Evolutionary conservation across 73 alveolate genomes (phyloP), one percentile per base, ranked within the genome.

Genomic region (Paramecium bursaria): DNA sequence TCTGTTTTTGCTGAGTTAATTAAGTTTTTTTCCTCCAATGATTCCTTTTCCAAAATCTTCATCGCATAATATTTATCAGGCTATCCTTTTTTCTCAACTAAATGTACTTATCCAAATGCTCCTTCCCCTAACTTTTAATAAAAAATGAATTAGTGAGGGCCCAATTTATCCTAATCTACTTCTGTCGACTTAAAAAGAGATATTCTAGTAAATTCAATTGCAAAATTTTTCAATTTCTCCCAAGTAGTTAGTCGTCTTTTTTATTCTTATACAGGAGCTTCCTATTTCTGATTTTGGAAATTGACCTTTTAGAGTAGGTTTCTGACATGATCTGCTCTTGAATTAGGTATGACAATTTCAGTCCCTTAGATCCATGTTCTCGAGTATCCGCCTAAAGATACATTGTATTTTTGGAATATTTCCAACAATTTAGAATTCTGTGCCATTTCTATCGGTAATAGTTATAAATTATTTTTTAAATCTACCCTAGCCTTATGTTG

Each of bases 1-100:
- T 96, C 99, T 3, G 95, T 92, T 74, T 88, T 86, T 0, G 98
- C 98, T 57, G 94, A 95, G 48, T 95, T 90, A 21, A 90, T 86
- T 67, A 90, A 86, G 75, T 95, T 96, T 88, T 91, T 91, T 15
- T 96, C 96, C 90, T 92, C 92, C 26, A 95, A 90, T 53, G 93
- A 80, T 21, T 87, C 89, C 86, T 94, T 95, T 23, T 88, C 50
- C 26, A 95, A 74, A 19, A 90, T 93, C 75, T 95, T 95, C 98
- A 95, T 91, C 2, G 99, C 99, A 61, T 80, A 92, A 14, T 17
- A 60, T 47, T 73, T 30, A 27, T 57, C 88, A 3, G 86, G 23
- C 22, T 77, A 22, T 52, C 50, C 47, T 26, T 86, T 90, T 74
- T 75, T 89, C 75, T 94, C 87, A 2, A 92, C 98, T 3, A 92